Conservation (phyloP, 331 rosid species). For the Stylosanthes scabra region DNA sequence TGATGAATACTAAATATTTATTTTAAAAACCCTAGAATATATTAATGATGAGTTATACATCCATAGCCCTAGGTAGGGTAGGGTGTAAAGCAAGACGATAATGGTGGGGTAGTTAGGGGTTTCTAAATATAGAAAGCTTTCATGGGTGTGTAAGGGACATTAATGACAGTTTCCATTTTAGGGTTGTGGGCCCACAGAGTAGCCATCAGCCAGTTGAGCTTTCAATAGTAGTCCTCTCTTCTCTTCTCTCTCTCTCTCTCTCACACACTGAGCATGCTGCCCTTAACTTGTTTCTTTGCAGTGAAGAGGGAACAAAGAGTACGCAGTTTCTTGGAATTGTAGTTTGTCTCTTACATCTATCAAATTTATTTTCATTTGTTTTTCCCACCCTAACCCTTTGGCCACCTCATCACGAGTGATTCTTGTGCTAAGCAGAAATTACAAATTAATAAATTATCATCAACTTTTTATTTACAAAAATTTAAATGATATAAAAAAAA, state of each 20-base stretch:
- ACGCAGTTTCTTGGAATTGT: constrained; percentile 40
- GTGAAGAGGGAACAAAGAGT: constrained; percentile 50
- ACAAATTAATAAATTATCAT: background rate
- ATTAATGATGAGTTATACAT: constrained; percentile 32
- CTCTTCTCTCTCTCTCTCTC: constrained; percentile 2
- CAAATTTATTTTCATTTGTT: constrained; percentile 19
- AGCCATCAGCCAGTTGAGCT: constrained; percentile 41
- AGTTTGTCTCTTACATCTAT: constrained; percentile 39
- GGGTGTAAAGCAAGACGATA: constrained; percentile 36
- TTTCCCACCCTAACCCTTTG: constrained; percentile 11
- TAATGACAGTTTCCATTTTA: constrained; percentile 44
- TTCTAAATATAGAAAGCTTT: constrained; percentile 47
- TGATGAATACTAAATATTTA: no score
- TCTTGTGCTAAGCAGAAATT: constrained; percentile 4
- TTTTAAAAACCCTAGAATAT: background rate
- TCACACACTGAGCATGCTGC: constrained; percentile 29
- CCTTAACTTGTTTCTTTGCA: constrained; percentile 33
- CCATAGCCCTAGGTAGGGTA: constrained; percentile 12
- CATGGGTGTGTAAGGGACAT: constrained; percentile 43
- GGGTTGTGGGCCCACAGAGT: constrained; percentile 37
- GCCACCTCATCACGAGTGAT: constrained; percentile 8
- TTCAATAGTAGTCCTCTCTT: constrained; percentile 26
- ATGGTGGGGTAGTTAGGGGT: constrained; percentile 44
- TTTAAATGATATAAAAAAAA: no score
- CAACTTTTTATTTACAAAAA: no score